Percentiles rank a stretch among this genome's conserved stretches.
Conservation (phyloP, 2,329 filamentous ascomycete species). For the Fusarium subglutinans region DNA sequence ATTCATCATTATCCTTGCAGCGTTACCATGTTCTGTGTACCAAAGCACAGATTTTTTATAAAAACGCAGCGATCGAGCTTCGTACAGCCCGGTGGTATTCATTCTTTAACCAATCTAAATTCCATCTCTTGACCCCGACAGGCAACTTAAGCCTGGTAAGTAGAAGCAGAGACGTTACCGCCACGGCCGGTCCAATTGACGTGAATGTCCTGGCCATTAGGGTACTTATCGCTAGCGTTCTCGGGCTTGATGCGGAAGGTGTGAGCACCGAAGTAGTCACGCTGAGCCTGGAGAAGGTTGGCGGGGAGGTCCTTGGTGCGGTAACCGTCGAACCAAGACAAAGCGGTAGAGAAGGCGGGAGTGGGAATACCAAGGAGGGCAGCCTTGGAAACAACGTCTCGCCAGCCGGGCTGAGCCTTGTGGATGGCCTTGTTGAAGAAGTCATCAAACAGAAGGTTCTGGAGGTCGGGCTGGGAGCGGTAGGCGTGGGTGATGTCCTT, state of each 20-base stretch:
- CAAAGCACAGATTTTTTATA: slow-evolving; percentile 37
- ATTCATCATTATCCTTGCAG: slow-evolving; percentile 43
- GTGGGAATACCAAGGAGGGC: slow-evolving; percentile 95
- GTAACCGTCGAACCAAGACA: slow-evolving; percentile 99
- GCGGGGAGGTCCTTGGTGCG: slow-evolving; percentile 95
- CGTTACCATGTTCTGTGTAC: slow-evolving; percentile 36
- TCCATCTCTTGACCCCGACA: slow-evolving; percentile 12
- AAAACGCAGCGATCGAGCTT: slow-evolving; percentile 36
- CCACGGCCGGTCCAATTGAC: slow-evolving; percentile 99
- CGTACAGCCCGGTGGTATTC: slow-evolving; percentile 34
- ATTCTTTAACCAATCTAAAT: slow-evolving; percentile 20
- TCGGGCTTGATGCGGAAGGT: slow-evolving; percentile 91
- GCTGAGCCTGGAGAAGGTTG: slow-evolving; percentile 98
- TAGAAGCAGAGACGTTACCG: slow-evolving; percentile 96
- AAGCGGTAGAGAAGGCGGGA: slow-evolving; percentile 94
- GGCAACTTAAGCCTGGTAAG: slow-evolving; percentile 85
- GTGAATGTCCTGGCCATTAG: slow-evolving; percentile 88
- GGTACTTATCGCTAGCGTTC: slow-evolving; percentile 79
- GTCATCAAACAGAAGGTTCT: slow-evolving; percentile 98
- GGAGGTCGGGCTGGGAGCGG: slow-evolving; percentile 90
- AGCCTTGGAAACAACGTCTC: slow-evolving; percentile 89
- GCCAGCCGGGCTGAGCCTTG: slow-evolving; percentile 92
- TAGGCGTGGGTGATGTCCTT: slow-evolving; percentile 99
- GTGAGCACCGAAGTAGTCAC: slow-evolving; percentile 98
- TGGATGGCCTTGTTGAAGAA: slow-evolving; percentile 99